Percentiles rank a stretch among this genome's conserved stretches.
phyloP scores from a whole-genome alignment of 345 rosid species.

The Hypericum androsaemum region DNA sequence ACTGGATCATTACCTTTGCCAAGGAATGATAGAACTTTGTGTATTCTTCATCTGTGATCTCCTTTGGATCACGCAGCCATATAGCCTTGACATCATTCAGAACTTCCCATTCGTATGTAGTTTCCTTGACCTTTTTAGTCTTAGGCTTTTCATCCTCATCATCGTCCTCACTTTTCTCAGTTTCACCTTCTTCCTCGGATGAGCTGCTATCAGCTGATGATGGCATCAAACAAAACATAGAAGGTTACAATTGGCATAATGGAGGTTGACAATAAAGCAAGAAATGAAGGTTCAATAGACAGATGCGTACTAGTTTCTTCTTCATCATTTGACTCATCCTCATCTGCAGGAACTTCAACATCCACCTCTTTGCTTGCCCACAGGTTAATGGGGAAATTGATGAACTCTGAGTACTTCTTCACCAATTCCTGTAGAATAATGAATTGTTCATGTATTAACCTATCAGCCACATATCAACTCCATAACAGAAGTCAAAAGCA shows the following conservation, averaged over 20 bases:
- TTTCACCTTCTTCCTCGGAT: slow-evolving; percentile 50
- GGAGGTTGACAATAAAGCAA: neutral
- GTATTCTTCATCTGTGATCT: slow-evolving; percentile 91
- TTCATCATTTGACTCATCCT: slow-evolving; percentile 73
- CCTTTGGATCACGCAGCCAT: slow-evolving; percentile 94
- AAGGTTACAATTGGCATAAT: neutral
- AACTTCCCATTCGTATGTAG: slow-evolving; percentile 80
- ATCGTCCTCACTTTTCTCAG: slow-evolving; percentile 59
- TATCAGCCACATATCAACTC: too few species aligned
- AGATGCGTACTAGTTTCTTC: slow-evolving; percentile 53
- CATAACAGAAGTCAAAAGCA: too few species aligned
- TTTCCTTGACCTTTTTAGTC: slow-evolving; percentile 77
- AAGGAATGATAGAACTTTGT: slow-evolving; percentile 76
- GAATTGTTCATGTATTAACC: neutral
- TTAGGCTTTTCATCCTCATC: slow-evolving; percentile 66
- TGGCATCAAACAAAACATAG: slow-evolving; percentile 7
- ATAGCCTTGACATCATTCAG: slow-evolving; percentile 94
- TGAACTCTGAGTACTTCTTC: slow-evolving; percentile 93
- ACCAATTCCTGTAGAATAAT: slow-evolving; percentile 63
- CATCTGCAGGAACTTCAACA: slow-evolving; percentile 79
- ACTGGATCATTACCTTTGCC: slow-evolving; percentile 49
- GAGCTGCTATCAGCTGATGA: slow-evolving; percentile 44
- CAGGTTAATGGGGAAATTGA: slow-evolving; percentile 80
- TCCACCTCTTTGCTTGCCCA: slow-evolving; percentile 98
- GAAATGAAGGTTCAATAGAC: neutral